phyloP scores from a whole-genome alignment of 306 rosid genomes.

The Prunus kanzakura region DNA sequence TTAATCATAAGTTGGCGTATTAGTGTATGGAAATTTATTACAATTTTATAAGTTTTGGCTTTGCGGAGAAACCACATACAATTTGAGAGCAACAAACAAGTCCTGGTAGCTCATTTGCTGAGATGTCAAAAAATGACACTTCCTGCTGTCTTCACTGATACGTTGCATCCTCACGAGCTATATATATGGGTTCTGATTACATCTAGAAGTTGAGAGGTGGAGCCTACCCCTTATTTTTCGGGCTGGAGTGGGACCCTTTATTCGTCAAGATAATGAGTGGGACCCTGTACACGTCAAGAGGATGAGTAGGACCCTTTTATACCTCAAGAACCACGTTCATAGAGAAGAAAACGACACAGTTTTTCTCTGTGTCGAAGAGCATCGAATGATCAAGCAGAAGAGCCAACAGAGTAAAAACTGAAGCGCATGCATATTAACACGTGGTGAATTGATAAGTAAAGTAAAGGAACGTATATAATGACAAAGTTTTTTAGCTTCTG shows the following conservation, averaged over 20 bases:
- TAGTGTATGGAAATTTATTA: too few relatives aligned
- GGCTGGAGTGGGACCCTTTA: too few relatives aligned
- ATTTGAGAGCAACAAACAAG: not conserved
- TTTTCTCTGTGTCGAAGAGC: not conserved
- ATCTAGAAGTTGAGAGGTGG: not conserved
- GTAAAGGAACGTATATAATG: not conserved
- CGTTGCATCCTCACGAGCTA: not conserved
- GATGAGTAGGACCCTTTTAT: too few relatives aligned
- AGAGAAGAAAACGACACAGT: not conserved
- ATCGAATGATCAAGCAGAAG: not conserved
- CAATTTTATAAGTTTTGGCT: not conserved
- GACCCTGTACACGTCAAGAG: too few relatives aligned
- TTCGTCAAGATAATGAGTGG: too few relatives aligned
- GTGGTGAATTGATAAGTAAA: not conserved
- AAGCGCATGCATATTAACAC: slow-evolving; percentile 3
- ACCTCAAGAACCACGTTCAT: not conserved
- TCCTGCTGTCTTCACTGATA: not conserved
- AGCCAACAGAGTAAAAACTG: not conserved
- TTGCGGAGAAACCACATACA: not conserved
- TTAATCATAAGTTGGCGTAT: too few relatives aligned
- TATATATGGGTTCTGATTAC: not conserved
- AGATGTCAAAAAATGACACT: not conserved
- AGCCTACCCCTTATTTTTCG: not conserved
- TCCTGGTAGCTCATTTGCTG: not conserved
- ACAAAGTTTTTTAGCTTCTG: not conserved